phyloP scores from a whole-genome alignment of 306 rosid species.

The Prunus fruticosa region DNA sequence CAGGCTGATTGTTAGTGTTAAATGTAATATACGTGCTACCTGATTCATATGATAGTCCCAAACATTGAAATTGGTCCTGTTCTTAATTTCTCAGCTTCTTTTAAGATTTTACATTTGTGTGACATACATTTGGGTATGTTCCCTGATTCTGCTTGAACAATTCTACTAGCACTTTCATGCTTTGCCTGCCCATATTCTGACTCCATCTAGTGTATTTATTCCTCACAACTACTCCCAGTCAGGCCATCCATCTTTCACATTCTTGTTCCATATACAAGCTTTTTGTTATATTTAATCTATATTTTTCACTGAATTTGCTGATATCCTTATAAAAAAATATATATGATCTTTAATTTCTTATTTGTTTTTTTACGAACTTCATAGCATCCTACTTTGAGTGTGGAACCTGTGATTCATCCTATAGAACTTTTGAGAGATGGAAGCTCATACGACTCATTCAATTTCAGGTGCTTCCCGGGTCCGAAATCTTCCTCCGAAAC shows the following conservation, averaged over 20 bases:
- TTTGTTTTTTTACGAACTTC: neutral
- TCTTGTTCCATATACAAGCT: neutral
- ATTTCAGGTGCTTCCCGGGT: constrained; percentile 82
- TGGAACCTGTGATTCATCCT: neutral
- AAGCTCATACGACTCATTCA: constrained; percentile 17
- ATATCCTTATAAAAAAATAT: too few species aligned
- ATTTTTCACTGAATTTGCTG: neutral
- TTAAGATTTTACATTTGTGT: too few species aligned
- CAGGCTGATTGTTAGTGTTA: neutral
- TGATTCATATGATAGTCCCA: too few species aligned
- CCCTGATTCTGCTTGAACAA: neutral
- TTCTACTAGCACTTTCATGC: neutral
- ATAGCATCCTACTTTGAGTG: neutral
- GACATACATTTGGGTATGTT: neutral
- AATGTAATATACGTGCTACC: too few species aligned
- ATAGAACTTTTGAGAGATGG: constrained; percentile 16
- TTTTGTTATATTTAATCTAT: neutral
- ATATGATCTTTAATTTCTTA: neutral
- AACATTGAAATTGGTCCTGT: too few species aligned
- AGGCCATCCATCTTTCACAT: too few species aligned
- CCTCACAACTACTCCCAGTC: too few species aligned
- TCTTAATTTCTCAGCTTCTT: neutral
- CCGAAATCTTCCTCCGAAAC: constrained; percentile 63
- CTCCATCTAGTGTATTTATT: too few species aligned
- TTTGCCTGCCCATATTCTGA: neutral